These are phyloP conservation scores for Zygotorulaspora florentina DNA, from an alignment of 805 yeast genomes.

Conservation along the genomic window DNA sequence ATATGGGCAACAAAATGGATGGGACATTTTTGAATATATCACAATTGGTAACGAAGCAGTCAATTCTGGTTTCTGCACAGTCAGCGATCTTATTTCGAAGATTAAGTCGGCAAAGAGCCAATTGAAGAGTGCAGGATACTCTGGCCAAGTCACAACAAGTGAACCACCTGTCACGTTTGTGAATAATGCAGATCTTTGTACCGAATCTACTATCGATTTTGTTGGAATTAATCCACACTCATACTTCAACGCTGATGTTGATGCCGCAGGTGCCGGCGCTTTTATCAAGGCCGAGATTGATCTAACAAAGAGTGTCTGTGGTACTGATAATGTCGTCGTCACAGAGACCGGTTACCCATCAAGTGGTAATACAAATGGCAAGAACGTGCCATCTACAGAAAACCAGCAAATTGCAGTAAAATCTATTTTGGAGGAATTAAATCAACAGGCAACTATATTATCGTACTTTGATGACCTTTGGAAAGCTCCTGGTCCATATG, in stretches of 20 bases:
- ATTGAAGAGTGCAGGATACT: conserved; percentile 66
- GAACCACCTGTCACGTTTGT: conserved; percentile 82
- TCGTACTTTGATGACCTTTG: conserved; percentile 82
- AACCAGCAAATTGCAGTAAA: conserved; percentile 71
- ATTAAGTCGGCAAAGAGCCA: conserved; percentile 57
- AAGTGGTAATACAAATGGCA: conserved; percentile 65
- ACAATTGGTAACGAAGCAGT: conserved; percentile 90
- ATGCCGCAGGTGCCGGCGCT: conserved; percentile 66
- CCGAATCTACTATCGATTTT: conserved; percentile 64
- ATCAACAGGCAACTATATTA: conserved; percentile 62
- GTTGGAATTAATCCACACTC: conserved; percentile 87
- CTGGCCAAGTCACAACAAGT: conserved; percentile 73
- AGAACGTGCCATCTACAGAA: conserved; percentile 60
- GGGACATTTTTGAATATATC: conserved; percentile 72
- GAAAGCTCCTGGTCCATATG: conserved; percentile 81
- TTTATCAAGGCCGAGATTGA: conserved; percentile 62
- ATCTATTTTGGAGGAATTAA: conserved; percentile 53
- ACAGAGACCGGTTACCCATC: conserved; percentile 92
- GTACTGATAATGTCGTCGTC: conserved; percentile 49
- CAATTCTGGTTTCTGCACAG: conserved; percentile 56
- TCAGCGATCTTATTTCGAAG: conserved; percentile 57
- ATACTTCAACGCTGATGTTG: conserved; percentile 62
- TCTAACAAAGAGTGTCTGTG: conserved; percentile 53
- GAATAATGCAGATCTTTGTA: conserved; percentile 63
- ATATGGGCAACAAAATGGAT: conserved; percentile 50